Evolutionary conservation across 495 filamentous ascomycete species (phyloP).

Genomic region (Aspergillus avenaceus): DNA sequence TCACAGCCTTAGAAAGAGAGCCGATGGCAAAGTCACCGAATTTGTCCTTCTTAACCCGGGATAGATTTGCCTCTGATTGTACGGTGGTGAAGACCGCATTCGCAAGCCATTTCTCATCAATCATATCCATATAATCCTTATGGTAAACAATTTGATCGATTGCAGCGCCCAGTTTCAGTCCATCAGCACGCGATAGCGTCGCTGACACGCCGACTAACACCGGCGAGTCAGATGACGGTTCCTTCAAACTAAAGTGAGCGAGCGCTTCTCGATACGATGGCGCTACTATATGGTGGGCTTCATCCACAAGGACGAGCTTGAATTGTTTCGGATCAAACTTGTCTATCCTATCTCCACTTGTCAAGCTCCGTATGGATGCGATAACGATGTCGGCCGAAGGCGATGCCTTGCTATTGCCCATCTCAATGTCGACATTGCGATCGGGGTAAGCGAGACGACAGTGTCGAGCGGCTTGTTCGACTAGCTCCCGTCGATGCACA

Average conservation of each 20-base stretch:
- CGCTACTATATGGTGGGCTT: slow-evolving; percentile 97
- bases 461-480: slow-evolving; percentile 87
- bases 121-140: slow-evolving; percentile 97
- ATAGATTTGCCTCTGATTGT: slow-evolving; percentile 71
- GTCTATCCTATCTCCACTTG: slow-evolving; percentile 63
- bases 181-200: slow-evolving; percentile 86
- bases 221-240: slow-evolving; percentile 51
- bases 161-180: slow-evolving; percentile 77
- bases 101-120: slow-evolving; percentile 77
- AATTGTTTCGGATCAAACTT: slow-evolving; percentile 79
- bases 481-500: slow-evolving; percentile 89
- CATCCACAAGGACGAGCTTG: slow-evolving; percentile 92
- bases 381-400: slow-evolving; percentile 88
- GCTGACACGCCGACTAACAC: slow-evolving; percentile 88
- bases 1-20: slow-evolving; percentile 74
- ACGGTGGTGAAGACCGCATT: slow-evolving; percentile 93
- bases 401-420: slow-evolving; percentile 70
- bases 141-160: slow-evolving; percentile 98
- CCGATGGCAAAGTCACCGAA: slow-evolving; percentile 75
- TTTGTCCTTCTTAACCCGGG: slow-evolving; percentile 55
- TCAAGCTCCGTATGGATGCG: slow-evolving; percentile 82
- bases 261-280: slow-evolving; percentile 68
- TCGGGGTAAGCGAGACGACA: slow-evolving; percentile 76
- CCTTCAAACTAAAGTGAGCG: slow-evolving; percentile 66
- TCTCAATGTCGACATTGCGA: slow-evolving; percentile 81